Evolutionary conservation across 1,139 yeast species (phyloP), one percentile per base, ranked within the genome.

Genomic region (Sugiyamaella castrensis): DNA sequence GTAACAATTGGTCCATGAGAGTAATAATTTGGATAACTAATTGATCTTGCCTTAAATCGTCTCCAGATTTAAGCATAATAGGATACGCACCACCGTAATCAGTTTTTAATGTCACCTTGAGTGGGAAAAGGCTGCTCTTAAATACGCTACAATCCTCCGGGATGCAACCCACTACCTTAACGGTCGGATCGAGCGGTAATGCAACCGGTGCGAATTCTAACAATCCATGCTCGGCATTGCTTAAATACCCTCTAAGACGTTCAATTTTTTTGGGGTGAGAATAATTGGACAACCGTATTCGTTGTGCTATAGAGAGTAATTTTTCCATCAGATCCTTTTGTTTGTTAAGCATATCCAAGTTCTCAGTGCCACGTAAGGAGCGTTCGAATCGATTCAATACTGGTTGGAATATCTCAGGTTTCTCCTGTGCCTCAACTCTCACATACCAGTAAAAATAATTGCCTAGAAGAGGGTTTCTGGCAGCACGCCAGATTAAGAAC

Each of bases 11-110:
- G 66, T 92, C 96, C 96, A 94, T 92, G 51, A 94, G 71, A 47
- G 85, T 80, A 47, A 94, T 87, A 52, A 94, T 87, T 66, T 94
- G 98, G 47, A 89, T 87, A 24, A 92, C 95, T 57, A 94, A 76
- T 66, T 94, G 99, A 70, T 94, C 99, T 66, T 94, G 99, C 52
- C 98, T 74, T 46, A 94, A 72, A 64, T 94, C 98, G 68, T 94
- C 98, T 2, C 99, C 98, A 43, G 87, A 86, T 65, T 94, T 94
- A 69, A 89, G 89, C 85, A 94, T 92, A 39, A 92, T 70, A 3
- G 95, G 82, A 66, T 89, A 94, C 44, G 73, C 74, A 1, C 65
- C 68, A 0, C 84, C 86, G 12, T 66, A 68, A 1, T 75, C 70
- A 0, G 95, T 84, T 57, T 79, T 82, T 63, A 92, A 82, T 0